Percentiles rank a stretch among this genome's conserved stretches.
These are phyloP conservation scores for Cladophialophora psammophila DNA, from an alignment of 2,329 filamentous ascomycete species.

Conservation along the genomic window DNA sequence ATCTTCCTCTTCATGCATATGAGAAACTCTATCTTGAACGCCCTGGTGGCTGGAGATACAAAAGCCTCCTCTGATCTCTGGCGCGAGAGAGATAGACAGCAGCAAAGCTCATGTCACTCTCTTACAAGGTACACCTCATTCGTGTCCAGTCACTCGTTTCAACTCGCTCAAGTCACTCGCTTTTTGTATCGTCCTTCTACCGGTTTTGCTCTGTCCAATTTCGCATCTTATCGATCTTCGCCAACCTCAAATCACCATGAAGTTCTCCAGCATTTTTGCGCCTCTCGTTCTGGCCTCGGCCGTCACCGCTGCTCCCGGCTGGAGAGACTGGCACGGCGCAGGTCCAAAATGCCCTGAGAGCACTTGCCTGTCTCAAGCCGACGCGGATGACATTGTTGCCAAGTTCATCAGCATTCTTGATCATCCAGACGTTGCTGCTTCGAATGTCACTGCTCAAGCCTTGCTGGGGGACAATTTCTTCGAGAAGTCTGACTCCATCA, in stretches of 20 bases:
- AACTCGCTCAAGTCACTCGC: conserved; percentile 12
- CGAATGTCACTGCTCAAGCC: conserved; percentile 34
- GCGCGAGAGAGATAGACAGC: neutral
- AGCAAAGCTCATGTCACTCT: neutral
- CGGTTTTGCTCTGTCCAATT: neutral
- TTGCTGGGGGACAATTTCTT: conserved; percentile 32
- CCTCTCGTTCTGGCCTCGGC: conserved; percentile 23
- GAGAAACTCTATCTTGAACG: neutral
- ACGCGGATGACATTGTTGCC: conserved; percentile 31
- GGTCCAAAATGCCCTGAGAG: neutral
- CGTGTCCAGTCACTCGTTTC: conserved; percentile 8
- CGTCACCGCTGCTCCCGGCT: conserved; percentile 21
- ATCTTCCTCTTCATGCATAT: neutral
- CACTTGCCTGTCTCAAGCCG: conserved; percentile 28
- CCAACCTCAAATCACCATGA: conserved; percentile 20
- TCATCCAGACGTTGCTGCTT: conserved; percentile 26
- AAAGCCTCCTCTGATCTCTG: neutral
- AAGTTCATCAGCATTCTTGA: conserved; percentile 35
- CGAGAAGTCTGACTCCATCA: conserved; percentile 38
- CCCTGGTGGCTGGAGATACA: conserved; percentile 8
- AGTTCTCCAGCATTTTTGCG: conserved; percentile 27
- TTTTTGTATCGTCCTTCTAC: neutral
- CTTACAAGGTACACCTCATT: too few relatives aligned
- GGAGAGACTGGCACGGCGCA: conserved; percentile 22
- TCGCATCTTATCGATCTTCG: neutral